A percentile compares a stretch with the other conserved stretches of the same genome.
These are phyloP conservation scores for Pelomyxa schiedti DNA, from an alignment of 78 protist genomes.

Conservation along the genomic window DNA sequence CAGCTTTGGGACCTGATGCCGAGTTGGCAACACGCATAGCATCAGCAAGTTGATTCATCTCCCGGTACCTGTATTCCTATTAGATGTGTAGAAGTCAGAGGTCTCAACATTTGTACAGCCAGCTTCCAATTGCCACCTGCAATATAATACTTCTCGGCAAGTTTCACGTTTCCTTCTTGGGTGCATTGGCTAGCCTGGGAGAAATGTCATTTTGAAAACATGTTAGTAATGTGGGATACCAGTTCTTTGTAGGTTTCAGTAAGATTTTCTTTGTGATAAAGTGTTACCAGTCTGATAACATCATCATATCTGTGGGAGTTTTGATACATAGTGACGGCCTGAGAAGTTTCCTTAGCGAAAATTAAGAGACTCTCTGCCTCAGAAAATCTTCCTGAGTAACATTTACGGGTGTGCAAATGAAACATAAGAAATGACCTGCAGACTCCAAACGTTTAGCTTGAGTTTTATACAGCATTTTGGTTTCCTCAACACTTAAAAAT, in stretches of 20 bases:
- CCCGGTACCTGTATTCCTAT: no score
- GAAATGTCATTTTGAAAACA: no score
- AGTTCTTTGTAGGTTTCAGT: slow-evolving; percentile 54
- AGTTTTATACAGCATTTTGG: slow-evolving; percentile 1
- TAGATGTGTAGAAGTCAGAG: no score
- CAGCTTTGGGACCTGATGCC: slow-evolving; percentile 48
- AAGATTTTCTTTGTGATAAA: slow-evolving; percentile 32
- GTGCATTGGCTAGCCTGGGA: no score
- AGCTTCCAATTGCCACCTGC: slow-evolving; percentile 48
- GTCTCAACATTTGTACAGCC: slow-evolving; percentile 76
- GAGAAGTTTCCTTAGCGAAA: slow-evolving; percentile 48
- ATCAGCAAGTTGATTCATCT: slow-evolving; percentile 64
- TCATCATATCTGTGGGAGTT: slow-evolving; percentile 49
- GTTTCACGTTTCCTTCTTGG: slow-evolving; percentile 35
- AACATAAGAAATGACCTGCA: no score
- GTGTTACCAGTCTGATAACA: slow-evolving; percentile 63
- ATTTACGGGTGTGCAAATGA: no score
- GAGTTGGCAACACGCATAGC: slow-evolving; percentile 65
- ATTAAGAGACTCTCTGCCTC: slow-evolving; percentile 56
- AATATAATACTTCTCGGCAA: slow-evolving; percentile 66
- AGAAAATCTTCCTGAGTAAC: no score
- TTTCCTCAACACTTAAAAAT: slow-evolving; percentile 9
- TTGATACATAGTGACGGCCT: slow-evolving; percentile 78
- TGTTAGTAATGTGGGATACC: slow-evolving; percentile 63
- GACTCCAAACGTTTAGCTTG: slow-evolving; percentile 63